Evolutionary conservation across 192 early-diverging fungal species (phyloP).

Genomic region (Gaertneriomyces semiglobifer): DNA sequence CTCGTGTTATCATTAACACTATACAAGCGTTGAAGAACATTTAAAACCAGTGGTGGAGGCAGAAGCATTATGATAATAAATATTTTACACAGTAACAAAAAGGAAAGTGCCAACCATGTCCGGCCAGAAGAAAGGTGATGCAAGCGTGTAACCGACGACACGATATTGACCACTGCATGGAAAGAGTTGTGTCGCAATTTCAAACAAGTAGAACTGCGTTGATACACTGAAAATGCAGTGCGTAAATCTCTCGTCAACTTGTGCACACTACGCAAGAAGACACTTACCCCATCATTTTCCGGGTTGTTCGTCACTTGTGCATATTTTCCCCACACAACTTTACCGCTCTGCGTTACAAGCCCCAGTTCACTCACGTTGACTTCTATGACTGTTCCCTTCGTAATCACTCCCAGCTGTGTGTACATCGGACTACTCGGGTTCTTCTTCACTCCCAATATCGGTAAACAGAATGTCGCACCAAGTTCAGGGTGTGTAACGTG

Average conservation of each 20-base stretch:
- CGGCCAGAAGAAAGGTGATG: too few relatives aligned
- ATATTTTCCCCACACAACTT: slow-evolving; percentile 93
- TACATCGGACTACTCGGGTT: slow-evolving; percentile 94
- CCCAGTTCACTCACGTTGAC: slow-evolving; percentile 93
- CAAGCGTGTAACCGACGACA: too few relatives aligned
- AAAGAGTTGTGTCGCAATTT: background rate
- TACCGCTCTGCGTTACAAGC: slow-evolving; percentile 92
- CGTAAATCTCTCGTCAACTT: slow-evolving; percentile 2
- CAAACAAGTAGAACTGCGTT: slow-evolving; percentile 90
- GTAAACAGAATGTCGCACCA: slow-evolving; percentile 92
- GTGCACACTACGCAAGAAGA: slow-evolving; percentile 34
- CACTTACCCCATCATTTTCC: slow-evolving; percentile 84
- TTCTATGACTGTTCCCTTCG: slow-evolving; percentile 97
- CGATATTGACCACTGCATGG: too few relatives aligned
- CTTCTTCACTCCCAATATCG: slow-evolving; percentile 98
- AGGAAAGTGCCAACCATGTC: too few relatives aligned
- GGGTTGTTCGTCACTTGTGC: slow-evolving; percentile 94
- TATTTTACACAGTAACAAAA: too few relatives aligned
- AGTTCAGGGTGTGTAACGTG: slow-evolving; percentile 99
- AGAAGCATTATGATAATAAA: too few relatives aligned
- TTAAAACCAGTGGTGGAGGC: too few relatives aligned
- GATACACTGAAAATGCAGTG: slow-evolving; percentile 52
- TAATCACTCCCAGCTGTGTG: slow-evolving; percentile 95
- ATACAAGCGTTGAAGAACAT: too few relatives aligned
- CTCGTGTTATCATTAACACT: too few relatives aligned